phyloP scores from a whole-genome alignment of 345 rosid genomes.

The Draba incana region DNA sequence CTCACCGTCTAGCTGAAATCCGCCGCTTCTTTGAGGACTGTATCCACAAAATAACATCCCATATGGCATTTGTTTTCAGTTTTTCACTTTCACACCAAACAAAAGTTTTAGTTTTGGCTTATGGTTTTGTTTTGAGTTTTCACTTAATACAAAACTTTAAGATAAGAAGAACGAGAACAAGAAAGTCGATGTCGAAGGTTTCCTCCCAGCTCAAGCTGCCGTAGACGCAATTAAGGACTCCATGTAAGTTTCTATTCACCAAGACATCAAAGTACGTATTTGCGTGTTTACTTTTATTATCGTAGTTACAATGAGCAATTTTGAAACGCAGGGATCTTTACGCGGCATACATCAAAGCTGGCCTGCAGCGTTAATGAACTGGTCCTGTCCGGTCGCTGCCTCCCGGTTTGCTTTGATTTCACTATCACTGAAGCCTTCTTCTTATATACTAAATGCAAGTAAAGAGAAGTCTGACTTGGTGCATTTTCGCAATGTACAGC shows the following conservation, averaged over 20 bases:
- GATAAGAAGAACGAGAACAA: slow-evolving; percentile 99
- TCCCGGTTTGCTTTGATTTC: slow-evolving; percentile 26
- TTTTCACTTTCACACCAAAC: neutral
- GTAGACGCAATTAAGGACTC: slow-evolving; percentile 79
- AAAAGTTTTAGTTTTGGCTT: neutral
- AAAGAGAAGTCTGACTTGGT: neutral
- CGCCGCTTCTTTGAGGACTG: slow-evolving; percentile 99
- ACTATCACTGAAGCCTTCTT: slow-evolving; percentile 26
- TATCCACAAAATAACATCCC: slow-evolving; percentile 52
- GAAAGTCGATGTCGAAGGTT: slow-evolving; percentile 89
- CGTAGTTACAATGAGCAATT: neutral
- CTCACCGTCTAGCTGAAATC: slow-evolving; percentile 97
- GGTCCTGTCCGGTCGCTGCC: neutral
- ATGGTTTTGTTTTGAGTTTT: slow-evolving; percentile 3
- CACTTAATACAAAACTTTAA: slow-evolving; percentile 41
- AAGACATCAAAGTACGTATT: slow-evolving; percentile 10
- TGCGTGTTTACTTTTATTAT: neutral
- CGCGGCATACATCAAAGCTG: slow-evolving; percentile 87
- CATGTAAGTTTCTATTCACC: slow-evolving; percentile 58
- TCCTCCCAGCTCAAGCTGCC: slow-evolving; percentile 82
- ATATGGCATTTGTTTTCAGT: slow-evolving; percentile 15
- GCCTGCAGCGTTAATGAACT: slow-evolving; percentile 60
- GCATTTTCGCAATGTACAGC: slow-evolving; percentile 20
- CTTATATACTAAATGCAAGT: slow-evolving; percentile 11
- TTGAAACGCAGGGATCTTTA: slow-evolving; percentile 85